Base-by-base conservation (phyloP, 495 filamentous ascomycete genomes). In the Saxispiralis lemnorum region DNA sequence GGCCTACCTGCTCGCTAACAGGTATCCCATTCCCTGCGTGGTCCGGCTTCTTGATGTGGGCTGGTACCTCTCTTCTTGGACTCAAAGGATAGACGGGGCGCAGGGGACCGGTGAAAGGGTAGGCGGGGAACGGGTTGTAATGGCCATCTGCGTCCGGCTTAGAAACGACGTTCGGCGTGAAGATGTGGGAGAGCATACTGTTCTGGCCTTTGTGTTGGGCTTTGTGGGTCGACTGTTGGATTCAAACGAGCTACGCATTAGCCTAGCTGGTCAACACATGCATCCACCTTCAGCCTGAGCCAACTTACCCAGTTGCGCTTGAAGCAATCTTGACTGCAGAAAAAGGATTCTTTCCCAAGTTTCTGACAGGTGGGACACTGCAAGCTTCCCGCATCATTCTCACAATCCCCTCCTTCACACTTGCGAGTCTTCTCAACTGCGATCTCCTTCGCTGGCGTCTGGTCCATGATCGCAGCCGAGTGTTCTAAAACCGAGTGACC, bases 311-410 rank as follows among this genome's bases (percentile, higher is more conserved):
- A 97, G 66, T 83, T 96, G 57, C 75, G 75, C 69, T 94, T 96
- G 66, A 97, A 97, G 70, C 89, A 97, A 55, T 96, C 92, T 58
- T 97, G 92, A 10, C 85, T 85, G 67, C 89, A 97, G 68, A 96
- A 97, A 61, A 74, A 93, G 64, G 83, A 89, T 57, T 88, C 83
- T 55, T 81, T 87, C 38, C 81, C 86, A 40, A 82, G 61, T 61
- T 87, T 94, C 46, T 94, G 67, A 54, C 89, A 97, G 37, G 81
- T 95, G 19, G 89, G 89, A 66, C 89, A 97, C 59, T 96, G 86
- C 11, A 96, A 64, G 18, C 75, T 66, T 30, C 83, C 76, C 34
- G 84, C 83, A 46, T 84, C 76, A 47, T 95, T 93, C 6, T 67
- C 60, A 65, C 89, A 97, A 53, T 84, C 81, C 31, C 69, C 66